Evolutionary conservation across 75 land plant species (phyloP).

Genomic region (Pinus albicaulis): DNA sequence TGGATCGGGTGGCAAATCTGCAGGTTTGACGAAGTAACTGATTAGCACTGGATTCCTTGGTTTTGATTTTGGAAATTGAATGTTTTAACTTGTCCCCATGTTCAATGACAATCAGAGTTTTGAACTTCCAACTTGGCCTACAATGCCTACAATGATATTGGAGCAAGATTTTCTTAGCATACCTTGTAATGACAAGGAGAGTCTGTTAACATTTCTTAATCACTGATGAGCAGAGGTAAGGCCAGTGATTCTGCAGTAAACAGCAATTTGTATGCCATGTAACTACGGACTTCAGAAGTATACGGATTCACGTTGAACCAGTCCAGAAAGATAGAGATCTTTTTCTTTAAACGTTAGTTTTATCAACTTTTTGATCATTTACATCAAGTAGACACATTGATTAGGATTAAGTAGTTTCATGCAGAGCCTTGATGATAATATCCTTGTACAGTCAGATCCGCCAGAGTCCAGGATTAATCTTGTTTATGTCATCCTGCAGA

Average conservation of each 20-base stretch:
- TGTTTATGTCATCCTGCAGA: not conserved
- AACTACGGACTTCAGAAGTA: not conserved
- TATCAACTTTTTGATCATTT: not conserved
- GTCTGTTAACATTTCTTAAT: not conserved
- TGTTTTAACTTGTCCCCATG: slow-evolving; percentile 1
- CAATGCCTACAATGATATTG: not conserved
- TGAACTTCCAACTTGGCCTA: not conserved
- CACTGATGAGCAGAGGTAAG: not conserved
- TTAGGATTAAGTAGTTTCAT: not conserved
- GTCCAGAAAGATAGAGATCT: not conserved
- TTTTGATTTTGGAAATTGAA: no score
- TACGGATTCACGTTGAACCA: not conserved
- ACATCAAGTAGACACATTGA: not conserved
- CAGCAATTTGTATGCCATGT: not conserved
- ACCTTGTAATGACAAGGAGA: not conserved
- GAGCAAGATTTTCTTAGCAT: not conserved
- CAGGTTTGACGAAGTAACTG: not conserved
- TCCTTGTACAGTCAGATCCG: not conserved
- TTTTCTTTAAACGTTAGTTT: not conserved
- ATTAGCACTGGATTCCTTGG: not conserved
- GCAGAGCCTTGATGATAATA: not conserved
- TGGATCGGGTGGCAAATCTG: not conserved
- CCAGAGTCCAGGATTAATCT: not conserved
- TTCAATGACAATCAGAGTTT: not conserved
- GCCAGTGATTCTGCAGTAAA: not conserved